Percentiles rank a stretch among this genome's conserved stretches.
Evolutionary conservation across 78 protist genomes (phyloP).

Genomic region (Dictyostelium purpureum): DNA sequence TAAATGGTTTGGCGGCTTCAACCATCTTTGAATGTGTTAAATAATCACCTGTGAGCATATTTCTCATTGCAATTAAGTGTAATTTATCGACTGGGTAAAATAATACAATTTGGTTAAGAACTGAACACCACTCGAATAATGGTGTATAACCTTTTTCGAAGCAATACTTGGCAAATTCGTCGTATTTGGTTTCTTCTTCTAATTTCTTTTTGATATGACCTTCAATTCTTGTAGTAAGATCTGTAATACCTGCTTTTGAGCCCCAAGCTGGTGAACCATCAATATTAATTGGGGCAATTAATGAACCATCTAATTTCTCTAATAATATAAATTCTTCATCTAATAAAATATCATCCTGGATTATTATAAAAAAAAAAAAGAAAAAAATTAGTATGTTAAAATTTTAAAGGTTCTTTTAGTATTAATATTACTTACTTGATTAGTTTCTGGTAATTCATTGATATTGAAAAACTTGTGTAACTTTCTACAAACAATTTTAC

Average conservation of each 20-base stretch:
- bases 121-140: constrained; percentile 58
- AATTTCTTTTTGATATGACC: background rate
- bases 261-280: constrained; percentile 40
- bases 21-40: background rate
- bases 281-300: constrained; percentile 46
- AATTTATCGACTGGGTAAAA: constrained; percentile 14
- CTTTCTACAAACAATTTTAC: constrained; percentile 42
- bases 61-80: constrained; percentile 8
- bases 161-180: constrained; percentile 50
- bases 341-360: constrained; percentile 29
- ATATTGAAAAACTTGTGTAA: constrained; percentile 69
- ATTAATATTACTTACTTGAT: constrained; percentile 12
- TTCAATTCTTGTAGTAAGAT: constrained; percentile 19
- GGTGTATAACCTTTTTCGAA: constrained; percentile 30
- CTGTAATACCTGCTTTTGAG: constrained; percentile 59
- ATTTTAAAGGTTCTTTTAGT: no score
- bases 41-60: constrained; percentile 45
- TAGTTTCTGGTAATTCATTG: constrained; percentile 54
- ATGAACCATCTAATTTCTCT: constrained; percentile 63
- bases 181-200: background rate
- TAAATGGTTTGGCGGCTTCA: background rate
- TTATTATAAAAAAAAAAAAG: no score
- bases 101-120: constrained; percentile 22
- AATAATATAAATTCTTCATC: constrained; percentile 15
- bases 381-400: no score